Evolutionary conservation across 2,329 filamentous ascomycete species (phyloP).

Genomic region (Ploettnerulaceae sp.): DNA sequence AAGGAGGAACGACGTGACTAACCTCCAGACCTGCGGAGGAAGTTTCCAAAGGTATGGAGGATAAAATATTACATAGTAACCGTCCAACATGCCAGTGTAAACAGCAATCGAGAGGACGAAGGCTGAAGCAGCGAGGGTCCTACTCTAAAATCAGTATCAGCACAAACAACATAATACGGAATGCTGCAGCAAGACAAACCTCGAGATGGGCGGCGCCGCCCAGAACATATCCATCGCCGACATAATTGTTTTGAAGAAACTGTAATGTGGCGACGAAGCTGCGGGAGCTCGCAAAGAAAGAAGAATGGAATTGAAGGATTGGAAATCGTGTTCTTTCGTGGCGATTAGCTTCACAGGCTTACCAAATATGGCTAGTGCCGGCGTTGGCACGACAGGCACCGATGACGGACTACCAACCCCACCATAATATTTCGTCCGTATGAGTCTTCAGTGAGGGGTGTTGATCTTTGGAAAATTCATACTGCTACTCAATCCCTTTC

Average conservation of each 20-base stretch:
- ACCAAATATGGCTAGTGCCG: background rate
- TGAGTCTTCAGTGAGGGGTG: constrained; percentile 21
- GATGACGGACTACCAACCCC: constrained; percentile 25
- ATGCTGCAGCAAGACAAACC: constrained; percentile 47
- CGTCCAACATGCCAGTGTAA: constrained; percentile 48
- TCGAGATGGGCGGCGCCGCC: constrained; percentile 60
- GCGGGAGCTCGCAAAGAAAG: constrained; percentile 14
- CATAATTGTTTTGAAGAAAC: constrained; percentile 23
- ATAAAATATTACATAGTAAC: constrained; percentile 47
- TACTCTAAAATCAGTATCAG: constrained; percentile 46
- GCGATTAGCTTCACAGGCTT: background rate
- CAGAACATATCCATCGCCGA: constrained; percentile 56
- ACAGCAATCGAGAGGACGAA: constrained; percentile 55
- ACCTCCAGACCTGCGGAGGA: constrained; percentile 39
- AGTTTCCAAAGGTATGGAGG: constrained; percentile 45
- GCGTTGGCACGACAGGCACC: constrained; percentile 11
- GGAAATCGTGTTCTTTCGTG: constrained; percentile 18
- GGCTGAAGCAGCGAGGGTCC: constrained; percentile 59
- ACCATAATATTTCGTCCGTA: constrained; percentile 20
- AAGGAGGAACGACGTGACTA: constrained; percentile 36
- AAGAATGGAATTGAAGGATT: constrained; percentile 7
- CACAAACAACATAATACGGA: constrained; percentile 22
- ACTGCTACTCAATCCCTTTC: background rate
- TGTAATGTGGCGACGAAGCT: constrained; percentile 17
- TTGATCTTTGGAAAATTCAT: constrained; percentile 7